Evolutionary conservation across 768 basidiomycete genomes (phyloP), one percentile per base, ranked within the genome.

Genomic region (Termitomyces sp.): DNA sequence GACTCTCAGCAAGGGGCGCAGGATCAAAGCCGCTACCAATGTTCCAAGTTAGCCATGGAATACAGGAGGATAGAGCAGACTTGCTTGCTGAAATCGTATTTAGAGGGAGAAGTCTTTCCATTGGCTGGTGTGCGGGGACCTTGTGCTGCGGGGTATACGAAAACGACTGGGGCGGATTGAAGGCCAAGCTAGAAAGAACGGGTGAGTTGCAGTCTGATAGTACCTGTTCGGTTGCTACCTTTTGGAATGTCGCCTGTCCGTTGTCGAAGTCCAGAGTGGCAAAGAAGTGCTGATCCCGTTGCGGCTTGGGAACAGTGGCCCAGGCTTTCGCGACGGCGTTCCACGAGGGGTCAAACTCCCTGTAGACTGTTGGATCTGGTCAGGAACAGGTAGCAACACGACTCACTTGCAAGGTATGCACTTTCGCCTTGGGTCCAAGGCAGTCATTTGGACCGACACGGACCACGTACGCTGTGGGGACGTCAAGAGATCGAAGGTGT

Each of bases 371-470:
- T 55, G 40, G 42, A 54, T 47, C 58, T 57, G 52, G 49, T 18
- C 6, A 1, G 51, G 24, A n/a, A 7, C 24, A 51, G 20, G 22
- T 9, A 55, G 4, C 14, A 33, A 7, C 26, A 2, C 7, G 1
- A 80, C 91, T 73, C 64, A 92, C 95, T 78, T 88, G 89, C 97
- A 99, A 47, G 95, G 96, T n/a, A 69, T 71, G 70, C 97, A 99
- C 70, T 86, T 89, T 67, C 92, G 85, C 61, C 86, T 80, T 10
- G 82, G 74, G 64, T 86, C 87, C 60, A 97, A 71, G 0, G 97
- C 97, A 1, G 97, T 99, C 69, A 98, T 81, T 13, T 94, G 86
- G 54, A 99, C 77, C 4, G 87, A 78, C n/a, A 87, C 85, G 1
- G 90, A 89, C 88, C 95, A 99, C 63, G 87, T 85, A 60, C 97